Conservation (phyloP, 2,329 filamentous ascomycete species). For the Diplodia scrobiculata region DNA sequence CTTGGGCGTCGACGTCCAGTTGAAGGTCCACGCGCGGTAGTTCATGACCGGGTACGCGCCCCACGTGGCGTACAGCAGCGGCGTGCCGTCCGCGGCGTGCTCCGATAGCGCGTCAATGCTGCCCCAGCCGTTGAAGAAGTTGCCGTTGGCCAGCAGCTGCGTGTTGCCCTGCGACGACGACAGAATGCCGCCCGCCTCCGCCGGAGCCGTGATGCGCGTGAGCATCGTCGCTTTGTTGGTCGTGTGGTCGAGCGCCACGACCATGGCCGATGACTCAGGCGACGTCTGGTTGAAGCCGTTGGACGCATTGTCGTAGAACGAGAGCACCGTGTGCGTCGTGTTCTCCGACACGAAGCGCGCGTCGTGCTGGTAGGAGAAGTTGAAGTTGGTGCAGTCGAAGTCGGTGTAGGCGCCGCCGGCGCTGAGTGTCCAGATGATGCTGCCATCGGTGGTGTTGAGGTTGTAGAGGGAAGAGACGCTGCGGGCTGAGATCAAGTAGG, state of each 20-base stretch:
- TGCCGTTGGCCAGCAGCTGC: constrained; percentile 58
- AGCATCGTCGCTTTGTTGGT: constrained; percentile 29
- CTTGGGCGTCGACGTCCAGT: constrained; percentile 26
- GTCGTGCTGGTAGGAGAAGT: constrained; percentile 58
- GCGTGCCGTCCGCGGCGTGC: constrained; percentile 50
- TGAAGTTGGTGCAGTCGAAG: constrained; percentile 46
- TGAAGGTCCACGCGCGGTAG: constrained; percentile 29
- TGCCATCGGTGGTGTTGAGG: constrained; percentile 53
- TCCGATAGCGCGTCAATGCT: constrained; percentile 49
- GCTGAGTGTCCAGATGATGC: constrained; percentile 56
- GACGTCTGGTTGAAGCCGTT: constrained; percentile 51
- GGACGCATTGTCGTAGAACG: constrained; percentile 59
- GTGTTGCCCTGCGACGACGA: constrained; percentile 57
- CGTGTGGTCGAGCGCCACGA: constrained; percentile 23
- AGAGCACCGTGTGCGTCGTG: constrained; percentile 53
- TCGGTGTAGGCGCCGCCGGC: constrained; percentile 30
- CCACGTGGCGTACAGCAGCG: constrained; percentile 58
- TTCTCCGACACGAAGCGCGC: constrained; percentile 53
- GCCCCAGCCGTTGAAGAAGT: constrained; percentile 61
- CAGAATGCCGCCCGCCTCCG: constrained; percentile 43
- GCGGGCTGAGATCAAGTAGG: constrained; percentile 59
- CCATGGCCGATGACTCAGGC: constrained; percentile 32
- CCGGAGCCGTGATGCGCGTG: constrained; percentile 22
- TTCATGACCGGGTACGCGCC: constrained; percentile 39
- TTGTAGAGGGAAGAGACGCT: constrained; percentile 53